Percentiles rank a stretch among this genome's conserved stretches.
Conservation (phyloP, 177 flowering plant species). For the Vitis hybrid region DNA sequence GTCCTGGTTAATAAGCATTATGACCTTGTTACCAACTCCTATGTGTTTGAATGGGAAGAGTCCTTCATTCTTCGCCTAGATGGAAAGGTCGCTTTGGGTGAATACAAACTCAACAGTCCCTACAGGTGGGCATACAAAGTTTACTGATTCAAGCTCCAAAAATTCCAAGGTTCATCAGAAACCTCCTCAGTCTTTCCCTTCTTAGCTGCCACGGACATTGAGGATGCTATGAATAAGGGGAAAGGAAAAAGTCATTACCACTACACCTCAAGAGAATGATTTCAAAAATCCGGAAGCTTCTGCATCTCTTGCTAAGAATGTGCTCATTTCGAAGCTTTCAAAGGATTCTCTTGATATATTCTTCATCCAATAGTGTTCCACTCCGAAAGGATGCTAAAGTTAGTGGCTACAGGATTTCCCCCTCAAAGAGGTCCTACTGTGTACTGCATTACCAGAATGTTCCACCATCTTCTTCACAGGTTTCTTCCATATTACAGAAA, state of each 20-base stretch:
- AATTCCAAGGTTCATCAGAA: conserved; percentile 66
- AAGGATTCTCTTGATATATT: conserved; percentile 79
- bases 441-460: conserved; percentile 55
- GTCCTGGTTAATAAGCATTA: no score
- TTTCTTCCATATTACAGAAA: conserved; percentile 52
- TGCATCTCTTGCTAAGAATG: conserved; percentile 77
- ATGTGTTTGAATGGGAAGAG: no score
- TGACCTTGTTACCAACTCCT: no score
- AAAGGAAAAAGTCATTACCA: conserved; percentile 85
- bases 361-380: conserved; percentile 70
- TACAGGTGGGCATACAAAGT: conserved; percentile 57
- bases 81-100: conserved; percentile 44
- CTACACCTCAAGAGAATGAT: conserved; percentile 51
- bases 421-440: conserved; percentile 41
- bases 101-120: conserved; percentile 26
- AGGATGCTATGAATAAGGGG: conserved; percentile 62
- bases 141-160: conserved; percentile 56
- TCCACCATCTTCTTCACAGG: conserved; percentile 72
- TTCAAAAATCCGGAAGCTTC: conserved; percentile 53
- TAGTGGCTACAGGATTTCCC: conserved; percentile 40
- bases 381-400: conserved; percentile 83
- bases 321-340: conserved; percentile 77
- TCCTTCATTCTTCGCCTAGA: conserved; percentile 21
- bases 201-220: conserved; percentile 82
- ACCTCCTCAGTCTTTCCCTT: conserved; percentile 73